Conservation (phyloP, 106 monocot genomes). For the Acorus calamus region DNA sequence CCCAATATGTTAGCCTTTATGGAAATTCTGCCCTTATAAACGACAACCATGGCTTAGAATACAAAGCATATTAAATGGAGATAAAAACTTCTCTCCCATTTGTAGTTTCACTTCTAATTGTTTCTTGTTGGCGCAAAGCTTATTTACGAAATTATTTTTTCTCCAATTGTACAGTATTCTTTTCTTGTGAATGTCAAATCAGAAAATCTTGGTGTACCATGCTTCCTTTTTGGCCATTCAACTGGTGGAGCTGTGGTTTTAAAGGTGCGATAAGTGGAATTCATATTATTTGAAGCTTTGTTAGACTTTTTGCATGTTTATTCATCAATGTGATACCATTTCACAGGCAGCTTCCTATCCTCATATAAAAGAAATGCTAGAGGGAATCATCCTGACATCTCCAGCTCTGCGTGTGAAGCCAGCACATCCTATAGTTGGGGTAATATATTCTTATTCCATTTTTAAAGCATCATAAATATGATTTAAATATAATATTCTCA, state of each 20-base stretch:
- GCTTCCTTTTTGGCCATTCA: constrained; percentile 92
- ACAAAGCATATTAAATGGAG: no score
- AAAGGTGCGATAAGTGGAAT: constrained; percentile 37
- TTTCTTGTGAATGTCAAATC: constrained; percentile 61
- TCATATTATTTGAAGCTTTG: no score
- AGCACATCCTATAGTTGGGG: constrained; percentile 93
- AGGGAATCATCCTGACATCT: constrained; percentile 89
- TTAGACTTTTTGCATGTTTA: no score
- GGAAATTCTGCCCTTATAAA: no score
- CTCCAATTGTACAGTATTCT: constrained; percentile 24
- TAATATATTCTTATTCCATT: constrained; percentile 12
- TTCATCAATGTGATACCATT: not conserved
- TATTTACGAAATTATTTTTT: constrained; percentile 1
- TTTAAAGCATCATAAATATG: no score
- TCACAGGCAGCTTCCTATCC: constrained; percentile 67
- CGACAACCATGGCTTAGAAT: no score
- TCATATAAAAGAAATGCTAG: constrained; percentile 39
- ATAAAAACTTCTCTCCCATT: no score
- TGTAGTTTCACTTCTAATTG: no score
- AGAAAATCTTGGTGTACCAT: constrained; percentile 69
- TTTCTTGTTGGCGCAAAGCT: not conserved
- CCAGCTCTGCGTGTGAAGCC: constrained; percentile 96
- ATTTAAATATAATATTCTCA: no score
- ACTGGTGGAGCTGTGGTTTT: constrained; percentile 95
- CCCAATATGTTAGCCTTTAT: no score